Evolutionary conservation across 1,284 basidiomycete species (phyloP), one percentile per base, ranked within the genome.

Genomic region (Cryptococcus maquisensis): DNA sequence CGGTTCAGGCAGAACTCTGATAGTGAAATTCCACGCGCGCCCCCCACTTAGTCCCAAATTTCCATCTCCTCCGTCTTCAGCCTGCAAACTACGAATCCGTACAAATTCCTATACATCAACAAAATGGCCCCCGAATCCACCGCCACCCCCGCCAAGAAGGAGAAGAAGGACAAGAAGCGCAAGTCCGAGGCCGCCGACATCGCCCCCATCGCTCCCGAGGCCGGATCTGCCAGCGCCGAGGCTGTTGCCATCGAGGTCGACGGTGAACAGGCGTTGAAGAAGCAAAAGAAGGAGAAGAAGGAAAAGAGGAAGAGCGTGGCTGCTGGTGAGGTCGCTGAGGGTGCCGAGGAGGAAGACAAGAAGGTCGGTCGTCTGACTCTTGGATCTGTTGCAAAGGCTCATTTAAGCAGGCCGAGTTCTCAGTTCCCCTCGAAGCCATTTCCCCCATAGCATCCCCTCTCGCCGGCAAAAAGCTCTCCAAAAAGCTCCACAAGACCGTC

Each of bases 401-500:
- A 35, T 24, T 23, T 8, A 38, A 43, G 37, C 53, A 74, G 70
- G 54, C 58, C 62, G 73, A 74, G 61, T 80, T 86, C 52, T 71
- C 80, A n/a, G 84, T 92, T 43, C 82, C 86, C 7, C 57, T 86
- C 3, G 90, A 90, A 60, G 88, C 92, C 60, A 81, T 96, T 42
- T 90, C 90, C 5, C 90, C 92, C 32, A 84, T 97, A 58, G 94
- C 93, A 7, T 84, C 86, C 60, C 93, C 93, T 12, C 79, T 97
- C 36, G 93, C 94, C 18, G 85, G 86, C 74, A 91, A 86, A 79
- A 97, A 96, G 78, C 81, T 96, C 26, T 77, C 86, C 49, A 97
- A 95, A 78, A 95, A 92, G 76, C 78, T 97, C 39, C 86, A 95
- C 78, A 93, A 90, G 76, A 87, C 88, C 2, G 88, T 95, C 65